Evolutionary conservation across 2,329 filamentous ascomycete genomes (phyloP).

Genomic region (Fusarium sp.): DNA sequence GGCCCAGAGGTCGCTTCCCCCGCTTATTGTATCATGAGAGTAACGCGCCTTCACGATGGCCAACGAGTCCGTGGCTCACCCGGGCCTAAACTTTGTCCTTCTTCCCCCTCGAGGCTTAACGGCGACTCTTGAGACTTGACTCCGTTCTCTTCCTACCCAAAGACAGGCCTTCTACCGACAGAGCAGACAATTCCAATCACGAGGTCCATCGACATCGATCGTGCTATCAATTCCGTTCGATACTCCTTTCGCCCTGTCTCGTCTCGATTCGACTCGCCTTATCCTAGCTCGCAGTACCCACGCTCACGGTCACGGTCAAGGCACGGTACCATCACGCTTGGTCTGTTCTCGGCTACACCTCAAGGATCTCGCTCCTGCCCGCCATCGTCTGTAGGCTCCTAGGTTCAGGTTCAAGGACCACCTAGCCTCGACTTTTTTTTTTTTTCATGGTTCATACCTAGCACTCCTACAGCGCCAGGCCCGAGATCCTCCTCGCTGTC

Average conservation of each 20-base stretch:
- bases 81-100: constrained; percentile 47
- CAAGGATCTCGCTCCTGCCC: constrained; percentile 17
- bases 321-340: constrained; percentile 34
- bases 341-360: constrained; percentile 31
- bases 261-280: constrained; percentile 6
- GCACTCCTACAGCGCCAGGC: constrained; percentile 43
- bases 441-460: constrained; percentile 17
- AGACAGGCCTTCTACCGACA: constrained; percentile 21
- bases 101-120: constrained; percentile 45
- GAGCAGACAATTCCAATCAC: constrained; percentile 3
- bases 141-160: constrained; percentile 13
- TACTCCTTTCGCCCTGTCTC: constrained; percentile 2
- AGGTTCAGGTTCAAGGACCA: constrained; percentile 18
- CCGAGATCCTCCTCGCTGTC: constrained; percentile 48
- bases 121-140: constrained; percentile 40
- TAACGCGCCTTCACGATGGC: constrained; percentile 46
- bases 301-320: constrained; percentile 34
- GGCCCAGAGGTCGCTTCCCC: constrained; percentile 48
- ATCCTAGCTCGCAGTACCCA: constrained; percentile 29
- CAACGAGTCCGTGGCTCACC: constrained; percentile 42
- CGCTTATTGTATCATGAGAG: constrained; percentile 58
- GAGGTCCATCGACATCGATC: constrained; percentile 22
- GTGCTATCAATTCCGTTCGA: constrained; percentile 19
- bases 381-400: constrained; percentile 17
- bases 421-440: constrained; percentile 13